phyloP scores from a whole-genome alignment of 345 rosid genomes.

The Eucalyptus microcorys region DNA sequence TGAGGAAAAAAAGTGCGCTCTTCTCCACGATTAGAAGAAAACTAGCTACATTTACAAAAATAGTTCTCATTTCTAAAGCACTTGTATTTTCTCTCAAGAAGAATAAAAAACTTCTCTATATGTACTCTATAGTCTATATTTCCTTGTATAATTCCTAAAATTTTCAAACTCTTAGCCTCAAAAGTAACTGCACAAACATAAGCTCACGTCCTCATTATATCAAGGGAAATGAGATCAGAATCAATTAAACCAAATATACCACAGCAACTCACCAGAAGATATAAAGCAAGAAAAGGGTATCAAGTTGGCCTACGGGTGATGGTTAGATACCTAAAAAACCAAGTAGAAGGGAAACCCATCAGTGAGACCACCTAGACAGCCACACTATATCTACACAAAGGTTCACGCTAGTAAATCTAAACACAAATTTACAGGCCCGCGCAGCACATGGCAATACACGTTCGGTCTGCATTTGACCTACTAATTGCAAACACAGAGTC shows the following conservation, averaged over 20 bases:
- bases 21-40: not conserved
- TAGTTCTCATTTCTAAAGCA: not conserved
- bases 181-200: not conserved
- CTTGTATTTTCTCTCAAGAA: not conserved
- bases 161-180: not conserved
- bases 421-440: not conserved
- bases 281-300: slow-evolving; percentile 14
- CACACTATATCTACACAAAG: not conserved
- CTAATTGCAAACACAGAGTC: not conserved
- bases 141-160: not conserved
- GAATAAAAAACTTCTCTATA: not conserved
- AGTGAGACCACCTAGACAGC: slow-evolving; percentile 8
- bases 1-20: not conserved
- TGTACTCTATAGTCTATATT: not conserved
- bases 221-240: not conserved
- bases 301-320: slow-evolving; percentile 9
- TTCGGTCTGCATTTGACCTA: not conserved
- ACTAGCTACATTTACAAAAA: not conserved
- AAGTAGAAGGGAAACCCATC: slow-evolving; percentile 11
- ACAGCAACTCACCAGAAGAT: slow-evolving; percentile 8
- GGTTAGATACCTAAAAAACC: slow-evolving; percentile 25
- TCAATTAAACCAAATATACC: not conserved
- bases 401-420: not conserved
- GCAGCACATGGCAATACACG: not conserved
- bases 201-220: not conserved